phyloP scores from a whole-genome alignment of 169 alveolate genomes.

The Babesia divergens region DNA sequence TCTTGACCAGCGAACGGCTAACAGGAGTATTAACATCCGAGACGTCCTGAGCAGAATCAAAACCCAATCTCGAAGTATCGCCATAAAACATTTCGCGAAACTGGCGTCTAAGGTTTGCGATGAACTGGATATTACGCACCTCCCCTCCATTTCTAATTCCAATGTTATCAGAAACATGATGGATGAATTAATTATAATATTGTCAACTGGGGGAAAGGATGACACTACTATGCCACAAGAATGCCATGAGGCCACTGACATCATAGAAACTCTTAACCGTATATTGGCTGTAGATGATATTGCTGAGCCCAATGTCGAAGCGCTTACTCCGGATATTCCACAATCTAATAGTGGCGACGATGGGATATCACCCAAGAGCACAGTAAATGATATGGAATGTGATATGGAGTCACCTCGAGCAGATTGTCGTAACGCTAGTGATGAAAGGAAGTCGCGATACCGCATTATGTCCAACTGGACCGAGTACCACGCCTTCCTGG shows the following conservation, averaged over 20 bases:
- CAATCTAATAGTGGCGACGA: too few relatives aligned
- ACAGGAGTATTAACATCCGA: slow-evolving; percentile 6
- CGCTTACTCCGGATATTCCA: too few relatives aligned
- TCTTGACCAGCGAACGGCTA: slow-evolving; percentile 21
- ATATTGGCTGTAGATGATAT: too few relatives aligned
- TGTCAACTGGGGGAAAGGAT: too few relatives aligned
- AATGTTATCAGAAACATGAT: slow-evolving; percentile 27
- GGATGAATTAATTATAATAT: slow-evolving; percentile 26
- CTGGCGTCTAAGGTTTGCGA: slow-evolving; percentile 13
- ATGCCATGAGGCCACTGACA: too few relatives aligned
- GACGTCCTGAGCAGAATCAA: slow-evolving; percentile 16
- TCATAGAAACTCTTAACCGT: too few relatives aligned
- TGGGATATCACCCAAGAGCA: too few relatives aligned
- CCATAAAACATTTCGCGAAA: slow-evolving; percentile 13
- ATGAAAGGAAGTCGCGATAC: not conserved
- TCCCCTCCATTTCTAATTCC: slow-evolving; percentile 18
- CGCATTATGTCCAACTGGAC: not conserved
- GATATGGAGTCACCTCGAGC: too few relatives aligned
- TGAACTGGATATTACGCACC: slow-evolving; percentile 6
- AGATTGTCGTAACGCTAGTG: too few relatives aligned
- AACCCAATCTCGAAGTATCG: not conserved
- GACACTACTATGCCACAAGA: too few relatives aligned
- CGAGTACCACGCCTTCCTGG: not conserved
- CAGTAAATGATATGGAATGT: too few relatives aligned
- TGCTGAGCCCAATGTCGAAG: too few relatives aligned